Evolutionary conservation across 441 rosid genomes (phyloP).

Genomic region (Populus hybrid): DNA sequence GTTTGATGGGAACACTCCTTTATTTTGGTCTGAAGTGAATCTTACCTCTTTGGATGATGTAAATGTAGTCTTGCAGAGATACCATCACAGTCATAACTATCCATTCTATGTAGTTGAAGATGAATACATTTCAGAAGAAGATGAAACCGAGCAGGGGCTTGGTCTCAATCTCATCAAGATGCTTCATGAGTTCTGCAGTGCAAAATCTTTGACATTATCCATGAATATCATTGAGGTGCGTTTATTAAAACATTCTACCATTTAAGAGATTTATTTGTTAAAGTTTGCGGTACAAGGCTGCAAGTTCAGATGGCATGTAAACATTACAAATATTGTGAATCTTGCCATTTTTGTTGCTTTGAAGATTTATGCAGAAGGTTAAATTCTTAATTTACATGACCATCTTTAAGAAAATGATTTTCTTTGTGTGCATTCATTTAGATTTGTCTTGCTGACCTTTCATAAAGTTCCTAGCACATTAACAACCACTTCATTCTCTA

Average conservation of each 20-base stretch:
- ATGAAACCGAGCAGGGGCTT: neutral
- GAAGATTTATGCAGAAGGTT: no score
- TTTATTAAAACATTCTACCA: neutral
- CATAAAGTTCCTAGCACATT: no score
- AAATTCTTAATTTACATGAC: no score
- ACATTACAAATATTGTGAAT: no score
- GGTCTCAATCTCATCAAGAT: neutral
- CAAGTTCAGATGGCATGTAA: no score
- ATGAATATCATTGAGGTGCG: neutral
- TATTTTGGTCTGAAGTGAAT: neutral
- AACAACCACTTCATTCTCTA: no score
- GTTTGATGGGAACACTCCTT: neutral
- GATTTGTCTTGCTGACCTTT: no score
- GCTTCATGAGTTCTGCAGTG: neutral
- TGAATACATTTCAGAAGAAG: neutral
- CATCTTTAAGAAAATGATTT: no score
- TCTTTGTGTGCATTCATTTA: no score
- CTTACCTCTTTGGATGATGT: neutral
- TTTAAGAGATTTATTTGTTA: neutral
- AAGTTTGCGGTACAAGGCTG: neutral
- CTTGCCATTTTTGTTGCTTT: no score
- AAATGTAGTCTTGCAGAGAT: neutral
- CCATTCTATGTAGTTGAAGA: no score
- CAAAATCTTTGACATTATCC: slow-evolving; percentile 1
- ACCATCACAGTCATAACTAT: no score